Base-by-base conservation (phyloP, 768 basidiomycete species). In the Hygrophoropsis aurantiaca region DNA sequence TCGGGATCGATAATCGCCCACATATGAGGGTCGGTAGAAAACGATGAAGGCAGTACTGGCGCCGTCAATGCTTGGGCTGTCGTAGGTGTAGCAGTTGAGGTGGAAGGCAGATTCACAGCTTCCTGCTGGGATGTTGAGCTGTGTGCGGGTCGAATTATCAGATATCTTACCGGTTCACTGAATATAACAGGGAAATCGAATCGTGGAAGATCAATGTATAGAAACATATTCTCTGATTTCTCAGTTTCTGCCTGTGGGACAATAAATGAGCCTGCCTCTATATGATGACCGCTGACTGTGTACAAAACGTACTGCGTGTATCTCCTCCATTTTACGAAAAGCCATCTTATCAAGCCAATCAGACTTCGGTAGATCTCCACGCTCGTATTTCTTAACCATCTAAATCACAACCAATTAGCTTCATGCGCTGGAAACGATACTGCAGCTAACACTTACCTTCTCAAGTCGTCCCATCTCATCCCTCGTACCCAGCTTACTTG, bases 101-200 rank as follows among this genome's bases (percentile, higher is more conserved):
- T 67, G 11, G 78, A 68, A 1, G 79, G 65, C 10, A 58, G 49
- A 37, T 45, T 70, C 5, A 69, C 66, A 0, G 67, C 54, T 50
- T 79, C 79, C 78, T 80, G 18, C 0, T 42, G 36, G 18, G 30
- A 46, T 27, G 44, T 24, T 26, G n/a, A n/a, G n/a, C n/a, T n/a
- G n/a, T n/a, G n/a, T n/a, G n/a, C 27, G 13, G 27, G 27, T 7
- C 27, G 13, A 30, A 30, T 30, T 13, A 30, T 30, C 7, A 20
- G 2, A 18, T 10, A 25, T 72, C 84, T 55, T 34, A 87, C 90
- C 8, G 88, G 81, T 70, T 99, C 95, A 53, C 87, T 90, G 65
- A 89, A 99, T 45, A 98, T 85, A 16, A 99, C 87, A 0, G 97
- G 97, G 61, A 97, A 97, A 62, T 98, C 95, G 61, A 98, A 99